phyloP scores from a whole-genome alignment of 176 grass and related monocot genomes.

The Carex littledalei region DNA sequence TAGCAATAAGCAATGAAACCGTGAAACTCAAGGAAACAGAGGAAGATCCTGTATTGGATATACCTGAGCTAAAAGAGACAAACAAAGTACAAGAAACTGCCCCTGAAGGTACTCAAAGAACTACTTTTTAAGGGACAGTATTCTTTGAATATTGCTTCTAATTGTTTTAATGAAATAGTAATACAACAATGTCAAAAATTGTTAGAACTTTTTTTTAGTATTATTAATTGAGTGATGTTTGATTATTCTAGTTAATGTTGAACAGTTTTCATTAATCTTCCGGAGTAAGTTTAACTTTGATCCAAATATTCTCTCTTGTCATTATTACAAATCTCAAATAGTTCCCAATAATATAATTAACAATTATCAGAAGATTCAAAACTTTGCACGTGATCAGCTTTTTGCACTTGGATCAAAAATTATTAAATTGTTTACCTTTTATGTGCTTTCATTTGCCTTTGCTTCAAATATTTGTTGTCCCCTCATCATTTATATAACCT shows the following conservation, averaged over 20 bases:
- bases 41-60: constrained; percentile 13
- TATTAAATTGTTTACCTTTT: neutral
- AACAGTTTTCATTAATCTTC: neutral
- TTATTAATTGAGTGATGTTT: neutral
- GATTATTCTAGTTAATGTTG: neutral
- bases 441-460: neutral
- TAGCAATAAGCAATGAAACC: neutral
- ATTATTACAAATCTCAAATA: neutral
- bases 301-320: neutral
- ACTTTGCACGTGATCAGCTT: neutral
- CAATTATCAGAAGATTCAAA: neutral
- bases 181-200: neutral
- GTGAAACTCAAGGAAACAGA: neutral
- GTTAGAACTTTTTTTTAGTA: neutral
- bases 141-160: constrained; percentile 2
- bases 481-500: constrained; percentile 3
- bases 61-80: constrained; percentile 4
- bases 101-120: constrained; percentile 5
- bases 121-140: neutral
- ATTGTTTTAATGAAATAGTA: neutral
- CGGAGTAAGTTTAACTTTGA: neutral
- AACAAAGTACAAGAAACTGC: constrained; percentile 8
- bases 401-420: neutral
- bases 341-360: neutral
- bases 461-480: neutral